These are phyloP conservation scores for Apiospora aurea DNA, from an alignment of 2,329 filamentous ascomycete species.

Conservation along the genomic window DNA sequence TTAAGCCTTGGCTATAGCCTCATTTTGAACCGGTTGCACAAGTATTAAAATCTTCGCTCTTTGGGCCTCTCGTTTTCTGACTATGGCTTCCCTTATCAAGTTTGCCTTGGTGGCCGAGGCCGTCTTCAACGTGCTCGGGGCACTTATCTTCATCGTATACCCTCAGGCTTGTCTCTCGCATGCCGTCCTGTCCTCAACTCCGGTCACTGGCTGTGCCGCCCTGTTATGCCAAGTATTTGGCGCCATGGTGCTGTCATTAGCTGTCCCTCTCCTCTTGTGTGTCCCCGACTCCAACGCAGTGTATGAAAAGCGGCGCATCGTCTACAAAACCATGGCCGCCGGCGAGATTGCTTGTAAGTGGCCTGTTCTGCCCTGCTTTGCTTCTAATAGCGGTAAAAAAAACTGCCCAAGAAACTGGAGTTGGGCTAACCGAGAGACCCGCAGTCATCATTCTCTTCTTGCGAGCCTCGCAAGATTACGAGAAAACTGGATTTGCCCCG, in stretches of 20 bases:
- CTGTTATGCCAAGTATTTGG: constrained; percentile 35
- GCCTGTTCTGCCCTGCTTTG: neutral
- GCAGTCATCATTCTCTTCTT: constrained; percentile 20
- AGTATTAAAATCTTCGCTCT: neutral
- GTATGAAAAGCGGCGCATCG: constrained; percentile 31
- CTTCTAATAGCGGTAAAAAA: neutral
- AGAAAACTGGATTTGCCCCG: neutral
- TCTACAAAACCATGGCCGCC: constrained; percentile 33
- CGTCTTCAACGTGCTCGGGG: constrained; percentile 33
- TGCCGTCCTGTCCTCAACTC: constrained; percentile 24
- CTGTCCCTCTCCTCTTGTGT: constrained; percentile 32
- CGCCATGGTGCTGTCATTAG: constrained; percentile 33
- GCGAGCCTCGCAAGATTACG: constrained; percentile 5
- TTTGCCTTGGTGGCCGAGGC: constrained; percentile 32
- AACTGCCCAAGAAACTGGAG: neutral
- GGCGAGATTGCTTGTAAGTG: constrained; percentile 31
- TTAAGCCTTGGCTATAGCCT: neutral
- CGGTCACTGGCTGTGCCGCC: constrained; percentile 31
- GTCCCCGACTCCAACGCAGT: constrained; percentile 29
- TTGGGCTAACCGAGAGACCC: neutral
- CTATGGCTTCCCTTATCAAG: constrained; percentile 33
- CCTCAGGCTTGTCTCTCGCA: constrained; percentile 34
- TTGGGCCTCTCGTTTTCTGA: neutral
- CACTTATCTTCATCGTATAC: constrained; percentile 31
- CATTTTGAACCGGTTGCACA: no score